Evolutionary conservation across 2,329 filamentous ascomycete species (phyloP), one percentile per base, ranked within the genome.

Genomic region (Colletotrichum lentis): DNA sequence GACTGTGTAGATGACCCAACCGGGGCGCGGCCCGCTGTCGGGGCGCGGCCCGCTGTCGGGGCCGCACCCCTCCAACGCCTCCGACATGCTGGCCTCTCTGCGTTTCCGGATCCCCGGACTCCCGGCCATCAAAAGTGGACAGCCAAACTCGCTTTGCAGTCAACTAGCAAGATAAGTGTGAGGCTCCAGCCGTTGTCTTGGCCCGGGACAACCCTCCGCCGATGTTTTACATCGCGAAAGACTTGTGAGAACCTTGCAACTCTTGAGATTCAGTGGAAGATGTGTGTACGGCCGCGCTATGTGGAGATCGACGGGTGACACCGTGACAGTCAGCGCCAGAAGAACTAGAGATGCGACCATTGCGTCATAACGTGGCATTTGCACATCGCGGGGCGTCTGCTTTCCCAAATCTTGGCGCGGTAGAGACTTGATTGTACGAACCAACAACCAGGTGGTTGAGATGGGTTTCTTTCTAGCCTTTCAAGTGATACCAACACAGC

Each of bases 401-500:
- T 31, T 20, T 41, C 18, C 3, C 16, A 24, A 16, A 37, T 58
- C 50, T 57, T 46, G 47, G 46, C 31, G 20, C 31, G 20, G 20
- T 53, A 22, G 10, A 78, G 31, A 16, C 27, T 11, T 16, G 12
- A 22, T 11, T 5, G 20, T 44, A 35, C 41, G 46, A 44, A 31
- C 39, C 41, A 22, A 37, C 31, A 2, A n/a, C 16, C 27, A 16
- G 46, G 37, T 18, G 41, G n/a, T 37, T 16, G 16, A 64, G 12
- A 64, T 24, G 12, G 8, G 3, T 31, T 16, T 37, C 2, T 20
- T 46, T 20, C 39, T 39, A 44, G 27, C 14, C 1, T 20, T 41
- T 22, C 27, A 8, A 5, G 24, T 24, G 11, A 43, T 53, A 65
- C 39, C n/a, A 47, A n/a, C n/a, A 56, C 20, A 18, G 22, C 31